A percentile compares a stretch with the other conserved stretches of the same genome.
These are phyloP conservation scores for Ganoderma lucidum DNA, from an alignment of 1,284 basidiomycete genomes.

Conservation along the genomic window DNA sequence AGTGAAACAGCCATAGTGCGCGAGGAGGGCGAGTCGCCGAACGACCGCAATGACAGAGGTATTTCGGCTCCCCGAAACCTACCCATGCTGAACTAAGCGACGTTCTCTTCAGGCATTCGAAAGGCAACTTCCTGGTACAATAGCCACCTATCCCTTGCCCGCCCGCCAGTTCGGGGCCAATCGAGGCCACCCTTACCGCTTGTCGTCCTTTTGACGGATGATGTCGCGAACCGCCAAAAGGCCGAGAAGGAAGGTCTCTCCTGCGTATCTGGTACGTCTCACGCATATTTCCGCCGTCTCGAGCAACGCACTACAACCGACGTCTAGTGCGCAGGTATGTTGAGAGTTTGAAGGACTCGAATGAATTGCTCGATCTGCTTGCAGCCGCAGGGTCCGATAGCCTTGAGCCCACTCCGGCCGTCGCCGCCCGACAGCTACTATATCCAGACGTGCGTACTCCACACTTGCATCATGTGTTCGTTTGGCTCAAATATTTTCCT, in stretches of 20 bases:
- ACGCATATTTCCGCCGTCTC: slow-evolving; percentile 1
- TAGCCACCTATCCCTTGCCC: slow-evolving; percentile 67
- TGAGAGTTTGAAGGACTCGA: slow-evolving; percentile 70
- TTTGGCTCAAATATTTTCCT: slow-evolving; percentile 10
- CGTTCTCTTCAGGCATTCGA: slow-evolving; percentile 73
- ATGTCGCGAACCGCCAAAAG: slow-evolving; percentile 84
- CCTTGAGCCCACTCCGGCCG: slow-evolving; percentile 66
- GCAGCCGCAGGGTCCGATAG: slow-evolving; percentile 69
- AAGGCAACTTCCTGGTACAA: slow-evolving; percentile 89
- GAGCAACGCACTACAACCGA: slow-evolving; percentile 8
- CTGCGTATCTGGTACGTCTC: slow-evolving; percentile 64
- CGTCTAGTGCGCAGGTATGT: slow-evolving; percentile 79
- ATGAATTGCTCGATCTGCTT: slow-evolving; percentile 81
- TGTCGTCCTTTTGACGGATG: slow-evolving; percentile 89
- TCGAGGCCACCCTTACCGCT: slow-evolving; percentile 56
- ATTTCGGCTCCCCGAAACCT: slow-evolving; percentile 29
- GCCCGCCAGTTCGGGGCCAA: slow-evolving; percentile 58
- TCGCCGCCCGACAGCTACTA: slow-evolving; percentile 63
- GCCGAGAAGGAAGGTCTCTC: slow-evolving; percentile 77
- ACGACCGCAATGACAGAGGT: slow-evolving; percentile 95
- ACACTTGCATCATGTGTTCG: slow-evolving; percentile 8
- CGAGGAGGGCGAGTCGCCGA: slow-evolving; percentile 81
- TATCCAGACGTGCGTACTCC: slow-evolving; percentile 74
- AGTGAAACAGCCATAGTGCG: slow-evolving; percentile 84
- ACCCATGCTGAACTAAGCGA: slow-evolving; percentile 8